Base-by-base conservation (phyloP, 2,329 filamentous ascomycete genomes). In the Lecanicillium sp. region DNA sequence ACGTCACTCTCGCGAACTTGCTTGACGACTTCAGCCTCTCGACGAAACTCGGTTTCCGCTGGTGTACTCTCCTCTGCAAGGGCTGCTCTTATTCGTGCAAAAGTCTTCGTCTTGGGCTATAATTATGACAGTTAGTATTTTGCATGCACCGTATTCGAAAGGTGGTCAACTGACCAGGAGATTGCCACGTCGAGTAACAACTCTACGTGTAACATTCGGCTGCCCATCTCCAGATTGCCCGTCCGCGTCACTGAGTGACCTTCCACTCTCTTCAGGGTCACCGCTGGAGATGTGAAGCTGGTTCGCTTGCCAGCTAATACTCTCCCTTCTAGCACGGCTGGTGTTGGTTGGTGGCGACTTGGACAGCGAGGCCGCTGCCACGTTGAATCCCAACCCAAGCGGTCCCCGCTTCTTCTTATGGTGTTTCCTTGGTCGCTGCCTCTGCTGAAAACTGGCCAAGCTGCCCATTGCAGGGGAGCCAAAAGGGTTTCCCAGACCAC, bases 21-120 rank as follows among this genome's bases (percentile, higher is more conserved):
- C 36, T 87, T 85, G 45, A 98, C 87, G 5, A 96, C 92, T 60
- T 96, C 90, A 28, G 90, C 88, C 66, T 98, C 92, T 29, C 88
- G 82, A 37, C 85, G 81, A 41, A 87, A 80, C 59, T 98, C 92
- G 30, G 83, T 83, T 51, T 98, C 92, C 9, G 94, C 70, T 0
- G 92, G 92, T 0, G 88, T 79, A 13, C 78, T 75, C 63, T 98
- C 92, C 63, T 98, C 92, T 41, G 85, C 72, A 1, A 98, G 71
- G 4, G 88, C 88, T 8, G 90, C 92, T 44, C 85, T 80, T 48
- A 98, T 95, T 9, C 92, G 82, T 5, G 89, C 88, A 59, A 98
- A 98, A 1, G 83, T 88, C 63, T 95, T 94, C 1, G 90, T 92
- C 68, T 96, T 98, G 11, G 94, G 92, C 85, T 94, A 48, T 27